These are phyloP conservation scores for Globisporangium emineosum DNA, from an alignment of 352 stramenopile species.

Conservation along the genomic window DNA sequence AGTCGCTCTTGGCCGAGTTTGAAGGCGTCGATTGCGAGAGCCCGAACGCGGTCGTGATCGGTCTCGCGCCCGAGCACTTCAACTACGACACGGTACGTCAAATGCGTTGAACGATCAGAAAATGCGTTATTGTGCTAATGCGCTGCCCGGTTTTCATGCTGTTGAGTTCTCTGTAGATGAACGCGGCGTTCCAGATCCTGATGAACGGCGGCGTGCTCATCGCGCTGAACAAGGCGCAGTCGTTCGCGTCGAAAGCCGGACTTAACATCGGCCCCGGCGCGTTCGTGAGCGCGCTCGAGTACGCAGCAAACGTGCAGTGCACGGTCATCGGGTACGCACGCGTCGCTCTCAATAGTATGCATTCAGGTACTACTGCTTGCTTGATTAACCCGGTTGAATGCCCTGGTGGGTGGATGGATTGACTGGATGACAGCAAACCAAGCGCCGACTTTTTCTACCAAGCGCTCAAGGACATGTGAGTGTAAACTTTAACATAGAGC, in stretches of 20 bases:
- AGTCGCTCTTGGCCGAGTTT: slow-evolving; percentile 45
- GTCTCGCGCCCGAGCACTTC: slow-evolving; percentile 44
- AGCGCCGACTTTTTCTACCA: slow-evolving; percentile 41
- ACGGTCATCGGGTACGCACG: slow-evolving; percentile 40
- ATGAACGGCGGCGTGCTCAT: slow-evolving; percentile 48
- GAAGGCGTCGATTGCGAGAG: slow-evolving; percentile 30
- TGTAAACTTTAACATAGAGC: no score
- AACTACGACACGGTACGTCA: slow-evolving; percentile 45
- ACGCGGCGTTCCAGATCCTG: slow-evolving; percentile 51
- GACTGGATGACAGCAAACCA: slow-evolving; percentile 35
- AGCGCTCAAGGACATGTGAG: slow-evolving; percentile 44
- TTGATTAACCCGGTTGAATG: background rate
- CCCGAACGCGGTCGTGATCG: slow-evolving; percentile 61
- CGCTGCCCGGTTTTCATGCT: background rate
- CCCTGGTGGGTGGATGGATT: no score
- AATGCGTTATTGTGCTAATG: no score
- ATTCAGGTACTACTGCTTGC: background rate
- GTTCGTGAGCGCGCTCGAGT: slow-evolving; percentile 58
- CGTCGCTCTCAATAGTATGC: background rate
- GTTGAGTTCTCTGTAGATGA: slow-evolving; percentile 29
- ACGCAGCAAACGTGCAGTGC: slow-evolving; percentile 33
- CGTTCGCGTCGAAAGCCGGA: slow-evolving; percentile 44
- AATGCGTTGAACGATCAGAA: no score
- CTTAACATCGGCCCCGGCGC: slow-evolving; percentile 50
- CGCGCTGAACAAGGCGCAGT: slow-evolving; percentile 49